These are phyloP conservation scores for Zygotorulaspora florentina DNA, from an alignment of 805 yeast genomes.

Conservation along the genomic window DNA sequence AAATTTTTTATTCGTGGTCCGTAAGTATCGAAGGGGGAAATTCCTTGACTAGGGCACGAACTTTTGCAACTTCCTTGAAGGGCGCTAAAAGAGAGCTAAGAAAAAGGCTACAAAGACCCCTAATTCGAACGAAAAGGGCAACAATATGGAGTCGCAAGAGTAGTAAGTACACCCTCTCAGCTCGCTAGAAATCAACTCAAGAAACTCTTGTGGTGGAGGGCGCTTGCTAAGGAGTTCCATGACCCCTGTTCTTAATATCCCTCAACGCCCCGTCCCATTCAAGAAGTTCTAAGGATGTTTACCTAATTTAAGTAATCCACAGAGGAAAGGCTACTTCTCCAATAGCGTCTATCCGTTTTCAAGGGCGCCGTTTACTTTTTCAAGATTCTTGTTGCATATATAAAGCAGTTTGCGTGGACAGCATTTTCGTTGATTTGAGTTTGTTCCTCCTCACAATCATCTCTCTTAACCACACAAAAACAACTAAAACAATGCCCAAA, in stretches of 20 bases:
- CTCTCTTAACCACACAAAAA: neutral
- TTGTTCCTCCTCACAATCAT: neutral
- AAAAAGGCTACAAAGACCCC: neutral
- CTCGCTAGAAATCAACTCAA: neutral
- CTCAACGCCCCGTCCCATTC: constrained; percentile 1
- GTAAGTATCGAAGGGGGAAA: neutral
- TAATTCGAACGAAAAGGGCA: neutral
- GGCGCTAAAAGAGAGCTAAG: neutral
- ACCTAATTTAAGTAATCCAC: neutral
- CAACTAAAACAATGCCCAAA: constrained; percentile 3
- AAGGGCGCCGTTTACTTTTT: neutral
- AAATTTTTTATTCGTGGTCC: no score
- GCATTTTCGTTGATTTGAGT: neutral
- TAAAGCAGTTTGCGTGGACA: neutral
- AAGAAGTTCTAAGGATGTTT: constrained; percentile 2
- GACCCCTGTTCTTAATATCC: neutral
- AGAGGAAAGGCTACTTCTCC: no score
- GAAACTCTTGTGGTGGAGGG: no score
- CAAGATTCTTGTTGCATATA: neutral
- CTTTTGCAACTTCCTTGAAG: neutral
- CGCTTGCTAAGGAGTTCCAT: neutral
- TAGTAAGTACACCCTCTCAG: no score
- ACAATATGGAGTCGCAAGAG: neutral
- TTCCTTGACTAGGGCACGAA: neutral
- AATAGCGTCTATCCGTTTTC: no score